Conservation (phyloP, 2,329 filamentous ascomycete genomes). For the Clonostachys chloroleuca region DNA sequence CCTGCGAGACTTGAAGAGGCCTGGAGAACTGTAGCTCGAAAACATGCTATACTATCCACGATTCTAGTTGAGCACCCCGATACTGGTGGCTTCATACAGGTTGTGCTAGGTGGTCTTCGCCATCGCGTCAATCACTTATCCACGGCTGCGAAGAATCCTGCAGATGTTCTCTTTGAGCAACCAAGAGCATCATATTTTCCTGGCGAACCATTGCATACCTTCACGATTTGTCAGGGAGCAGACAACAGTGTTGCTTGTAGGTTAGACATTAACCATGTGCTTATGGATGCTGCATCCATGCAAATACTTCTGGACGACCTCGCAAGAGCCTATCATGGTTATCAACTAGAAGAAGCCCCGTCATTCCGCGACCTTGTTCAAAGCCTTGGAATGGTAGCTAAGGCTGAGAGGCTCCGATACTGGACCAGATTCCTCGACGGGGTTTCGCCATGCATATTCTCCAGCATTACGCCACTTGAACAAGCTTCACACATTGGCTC, state of each 20-base stretch:
- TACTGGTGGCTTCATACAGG: slow-evolving; percentile 19
- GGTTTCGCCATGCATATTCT: slow-evolving; percentile 1
- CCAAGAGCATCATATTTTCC: slow-evolving; percentile 2
- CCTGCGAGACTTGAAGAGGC: neutral
- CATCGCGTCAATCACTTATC: slow-evolving; percentile 8
- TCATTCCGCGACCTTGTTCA: slow-evolving; percentile 11
- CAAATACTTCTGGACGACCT: slow-evolving; percentile 20
- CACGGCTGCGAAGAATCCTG: slow-evolving; percentile 12
- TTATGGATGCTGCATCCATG: slow-evolving; percentile 25
- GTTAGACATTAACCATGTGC: slow-evolving; percentile 27
- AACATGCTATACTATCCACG: slow-evolving; percentile 3
- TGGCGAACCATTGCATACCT: slow-evolving; percentile 9
- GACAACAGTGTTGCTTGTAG: slow-evolving; percentile 9
- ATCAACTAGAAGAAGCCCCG: slow-evolving; percentile 1
- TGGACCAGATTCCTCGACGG: slow-evolving; percentile 8
- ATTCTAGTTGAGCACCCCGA: slow-evolving; percentile 17
- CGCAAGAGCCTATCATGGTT: slow-evolving; percentile 13
- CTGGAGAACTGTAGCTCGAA: neutral
- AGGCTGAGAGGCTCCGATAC: slow-evolving; percentile 7
- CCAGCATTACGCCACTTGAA: neutral
- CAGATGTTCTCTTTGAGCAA: slow-evolving; percentile 6
- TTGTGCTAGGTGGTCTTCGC: slow-evolving; percentile 9
- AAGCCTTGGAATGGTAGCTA: slow-evolving; percentile 4
- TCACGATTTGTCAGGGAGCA: slow-evolving; percentile 13
- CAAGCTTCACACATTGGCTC: neutral